phyloP scores from a whole-genome alignment of 1,139 yeast genomes.

The Hanseniaspora uvarum region DNA sequence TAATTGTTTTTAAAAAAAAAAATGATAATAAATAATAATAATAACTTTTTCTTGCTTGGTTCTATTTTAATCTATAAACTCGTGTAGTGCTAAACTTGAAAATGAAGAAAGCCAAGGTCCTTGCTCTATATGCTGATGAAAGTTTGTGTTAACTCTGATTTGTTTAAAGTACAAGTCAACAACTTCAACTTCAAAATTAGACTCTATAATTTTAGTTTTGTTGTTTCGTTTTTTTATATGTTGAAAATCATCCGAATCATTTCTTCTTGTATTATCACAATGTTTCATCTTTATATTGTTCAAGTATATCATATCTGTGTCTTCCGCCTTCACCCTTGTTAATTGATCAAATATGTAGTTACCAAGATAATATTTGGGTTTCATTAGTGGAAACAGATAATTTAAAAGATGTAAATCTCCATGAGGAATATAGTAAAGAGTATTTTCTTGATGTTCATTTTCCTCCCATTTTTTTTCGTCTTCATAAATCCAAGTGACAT shows the following conservation, averaged over 20 bases:
- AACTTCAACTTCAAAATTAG: background rate
- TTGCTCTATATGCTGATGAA: conserved; percentile 6
- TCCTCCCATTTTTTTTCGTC: conserved; percentile 22
- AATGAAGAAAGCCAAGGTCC: conserved; percentile 44
- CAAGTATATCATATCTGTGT: conserved; percentile 26
- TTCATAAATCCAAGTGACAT: conserved; percentile 26
- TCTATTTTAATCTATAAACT: background rate
- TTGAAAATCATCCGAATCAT: conserved; percentile 9
- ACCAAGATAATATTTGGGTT: conserved; percentile 12
- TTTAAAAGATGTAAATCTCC: conserved; percentile 57
- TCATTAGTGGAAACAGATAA: conserved; percentile 23
- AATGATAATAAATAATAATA: too few relatives aligned
- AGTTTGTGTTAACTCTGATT: background rate
- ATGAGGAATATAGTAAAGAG: conserved; percentile 58
- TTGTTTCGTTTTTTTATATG: background rate
- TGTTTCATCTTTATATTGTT: background rate
- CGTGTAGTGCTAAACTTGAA: conserved; percentile 44
- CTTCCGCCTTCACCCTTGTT: conserved; percentile 24
- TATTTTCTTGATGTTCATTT: conserved; percentile 19
- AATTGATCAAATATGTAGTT: conserved; percentile 21
- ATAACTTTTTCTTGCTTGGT: too few relatives aligned
- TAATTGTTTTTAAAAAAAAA: too few relatives aligned
- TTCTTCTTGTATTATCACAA: background rate
- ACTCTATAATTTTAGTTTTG: background rate
- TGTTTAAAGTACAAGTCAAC: conserved; percentile 2